A percentile compares a stretch with the other conserved stretches of the same genome.
phyloP scores from a whole-genome alignment of 1,139 yeast species.

The Geotrichum restrictum region DNA sequence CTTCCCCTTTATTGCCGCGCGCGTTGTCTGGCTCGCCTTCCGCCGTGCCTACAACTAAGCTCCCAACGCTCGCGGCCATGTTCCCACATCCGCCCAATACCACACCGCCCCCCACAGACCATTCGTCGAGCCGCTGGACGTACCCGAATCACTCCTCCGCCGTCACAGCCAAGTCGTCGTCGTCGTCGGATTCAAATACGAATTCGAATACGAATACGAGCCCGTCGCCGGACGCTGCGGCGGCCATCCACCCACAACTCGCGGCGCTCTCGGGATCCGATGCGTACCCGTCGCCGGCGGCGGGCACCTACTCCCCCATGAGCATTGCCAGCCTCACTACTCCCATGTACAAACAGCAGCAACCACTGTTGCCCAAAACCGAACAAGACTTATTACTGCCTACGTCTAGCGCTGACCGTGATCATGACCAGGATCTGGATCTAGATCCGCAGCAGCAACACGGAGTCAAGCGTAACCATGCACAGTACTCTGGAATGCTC shows the following conservation, averaged over 20 bases:
- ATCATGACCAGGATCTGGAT: not conserved
- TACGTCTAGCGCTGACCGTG: too few relatives aligned
- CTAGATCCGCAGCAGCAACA: not conserved
- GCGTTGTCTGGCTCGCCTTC: not conserved
- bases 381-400: too few relatives aligned
- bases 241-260: conserved; percentile 6
- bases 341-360: not conserved
- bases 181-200: not conserved
- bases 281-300: not conserved
- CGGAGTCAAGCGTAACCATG: not conserved
- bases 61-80: conserved; percentile 1
- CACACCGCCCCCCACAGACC: not conserved
- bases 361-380: not conserved
- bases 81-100: not conserved
- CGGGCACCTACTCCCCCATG: conserved; percentile 8
- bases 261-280: not conserved
- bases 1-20: not conserved
- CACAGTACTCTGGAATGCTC: not conserved
- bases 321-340: conserved; percentile 14
- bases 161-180: not conserved
- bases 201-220: not conserved
- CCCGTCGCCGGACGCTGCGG: not conserved
- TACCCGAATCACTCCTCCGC: conserved; percentile 1
- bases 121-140: not conserved
- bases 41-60: not conserved